Evolutionary conservation across 192 early-diverging fungal genomes (phyloP), one percentile per base, ranked within the genome.

Genomic region (Pilaira anomala): DNA sequence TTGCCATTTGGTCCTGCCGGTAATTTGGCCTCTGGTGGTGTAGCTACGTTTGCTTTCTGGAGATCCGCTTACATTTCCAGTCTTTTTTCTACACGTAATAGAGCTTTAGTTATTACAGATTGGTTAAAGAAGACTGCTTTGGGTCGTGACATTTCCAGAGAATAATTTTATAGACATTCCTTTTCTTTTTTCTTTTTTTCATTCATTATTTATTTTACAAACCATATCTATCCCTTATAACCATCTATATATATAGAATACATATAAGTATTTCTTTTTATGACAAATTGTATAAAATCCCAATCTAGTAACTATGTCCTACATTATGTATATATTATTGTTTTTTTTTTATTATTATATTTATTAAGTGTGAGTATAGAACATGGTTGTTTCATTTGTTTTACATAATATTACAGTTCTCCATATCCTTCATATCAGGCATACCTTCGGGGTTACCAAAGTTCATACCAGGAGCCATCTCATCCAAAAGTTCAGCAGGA

Each of bases 111-210:
- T 42, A 81, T 85, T 1, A 88, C 87, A 41, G 95, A 97, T 76
- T 97, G 95, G 93, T 72, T 85, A 68, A 97, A 96, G 80, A 88
- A 90, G 66, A 90, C 77, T 45, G 65, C 90, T 26, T 96, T 96
- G 81, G 95, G 95, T 28, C 89, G 93, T 45, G 93, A 97, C 72
- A 92, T 97, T 65, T 82, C 83, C 48, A 81, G 93, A 76, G 95
- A 97, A 80, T 97, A 87, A 6, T 33, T 33, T 33, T 33, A 33
- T 33, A 36, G 29, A 36, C 14, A 21, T 29, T n/a, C 2, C 3
- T 33, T 33, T 33, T 30, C 16, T n/a, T 53, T 45, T 45, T 28
- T n/a, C n/a, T n/a, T 18, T 54, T 29, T 54, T 30, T 54, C n/a
- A n/a, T 29, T 54, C 18, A 29, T 54, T 29, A 26, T 25, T 18